Evolutionary conservation across 2,329 filamentous ascomycete species (phyloP).

Genomic region (Apiospora sp.): DNA sequence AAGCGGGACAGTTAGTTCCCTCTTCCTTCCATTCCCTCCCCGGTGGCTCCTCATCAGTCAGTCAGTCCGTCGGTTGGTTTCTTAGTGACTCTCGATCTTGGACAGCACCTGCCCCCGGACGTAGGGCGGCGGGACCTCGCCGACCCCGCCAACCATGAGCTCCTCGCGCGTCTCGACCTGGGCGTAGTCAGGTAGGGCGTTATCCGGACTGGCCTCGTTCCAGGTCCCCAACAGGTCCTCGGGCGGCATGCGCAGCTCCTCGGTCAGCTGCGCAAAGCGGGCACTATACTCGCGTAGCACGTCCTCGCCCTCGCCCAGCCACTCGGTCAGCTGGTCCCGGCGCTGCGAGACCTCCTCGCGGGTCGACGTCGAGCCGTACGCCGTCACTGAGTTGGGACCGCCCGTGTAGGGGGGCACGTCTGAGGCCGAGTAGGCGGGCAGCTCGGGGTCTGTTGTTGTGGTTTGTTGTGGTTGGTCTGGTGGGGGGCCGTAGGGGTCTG

Average conservation of each 20-base stretch:
- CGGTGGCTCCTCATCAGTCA: background rate
- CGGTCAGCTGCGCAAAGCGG: conserved; percentile 40
- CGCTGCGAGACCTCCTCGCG: conserved; percentile 39
- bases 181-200: conserved; percentile 41
- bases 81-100: conserved; percentile 10
- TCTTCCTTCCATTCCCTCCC: background rate
- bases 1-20: background rate
- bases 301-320: conserved; percentile 41
- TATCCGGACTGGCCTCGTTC: conserved; percentile 42
- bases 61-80: background rate
- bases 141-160: conserved; percentile 42
- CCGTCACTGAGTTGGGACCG: conserved; percentile 36
- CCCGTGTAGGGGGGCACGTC: conserved; percentile 40
- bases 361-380: conserved; percentile 31
- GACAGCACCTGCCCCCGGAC: conserved; percentile 26
- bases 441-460: conserved; percentile 31
- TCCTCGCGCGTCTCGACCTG: conserved; percentile 40
- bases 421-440: conserved; percentile 39
- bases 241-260: conserved; percentile 36
- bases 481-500: conserved; percentile 25
- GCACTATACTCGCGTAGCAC: conserved; percentile 42
- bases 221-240: conserved; percentile 43
- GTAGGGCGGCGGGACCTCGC: conserved; percentile 42
- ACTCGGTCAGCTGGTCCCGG: conserved; percentile 40
- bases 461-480: background rate